Conservation (phyloP, 169 alveolate species). For the Plasmodium coatneyi region DNA sequence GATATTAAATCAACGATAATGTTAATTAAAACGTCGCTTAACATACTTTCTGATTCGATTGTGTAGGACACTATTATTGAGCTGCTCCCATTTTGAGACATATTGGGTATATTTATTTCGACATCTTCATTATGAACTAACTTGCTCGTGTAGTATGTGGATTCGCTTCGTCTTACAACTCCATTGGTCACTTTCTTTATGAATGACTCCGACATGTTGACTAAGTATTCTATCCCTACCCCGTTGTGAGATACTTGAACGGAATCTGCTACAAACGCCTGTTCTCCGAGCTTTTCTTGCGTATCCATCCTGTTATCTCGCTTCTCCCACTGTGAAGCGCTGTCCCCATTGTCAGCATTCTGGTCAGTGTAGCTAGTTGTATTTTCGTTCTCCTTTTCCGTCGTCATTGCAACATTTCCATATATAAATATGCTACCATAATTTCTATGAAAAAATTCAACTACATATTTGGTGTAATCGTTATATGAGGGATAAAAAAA, state of each 20-base stretch:
- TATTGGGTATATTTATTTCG: slow-evolving; percentile 29
- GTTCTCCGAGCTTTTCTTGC: not conserved
- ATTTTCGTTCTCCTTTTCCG: slow-evolving; percentile 8
- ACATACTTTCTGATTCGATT: slow-evolving; percentile 60
- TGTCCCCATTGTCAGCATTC: not conserved
- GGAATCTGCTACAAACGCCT: not conserved
- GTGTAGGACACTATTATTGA: slow-evolving; percentile 64
- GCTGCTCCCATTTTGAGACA: not conserved
- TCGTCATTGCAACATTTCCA: slow-evolving; percentile 39
- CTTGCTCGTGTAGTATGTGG: slow-evolving; percentile 58
- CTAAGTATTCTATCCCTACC: slow-evolving; percentile 46
- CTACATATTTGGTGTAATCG: slow-evolving; percentile 35
- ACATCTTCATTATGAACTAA: slow-evolving; percentile 62
- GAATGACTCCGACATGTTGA: slow-evolving; percentile 36
- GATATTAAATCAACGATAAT: slow-evolving; percentile 66
- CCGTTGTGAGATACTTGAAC: slow-evolving; percentile 50
- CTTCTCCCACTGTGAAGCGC: not conserved
- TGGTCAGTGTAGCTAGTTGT: not conserved
- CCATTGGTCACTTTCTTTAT: slow-evolving; percentile 55
- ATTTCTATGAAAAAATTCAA: slow-evolving; percentile 46
- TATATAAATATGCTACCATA: slow-evolving; percentile 65
- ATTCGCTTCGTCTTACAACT: slow-evolving; percentile 49
- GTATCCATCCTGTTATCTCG: not conserved
- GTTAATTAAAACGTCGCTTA: slow-evolving; percentile 39
- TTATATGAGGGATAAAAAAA: slow-evolving; percentile 65